Conservation (phyloP, 176 grass and related monocot species). For the Tillandsia leiboldiana region DNA sequence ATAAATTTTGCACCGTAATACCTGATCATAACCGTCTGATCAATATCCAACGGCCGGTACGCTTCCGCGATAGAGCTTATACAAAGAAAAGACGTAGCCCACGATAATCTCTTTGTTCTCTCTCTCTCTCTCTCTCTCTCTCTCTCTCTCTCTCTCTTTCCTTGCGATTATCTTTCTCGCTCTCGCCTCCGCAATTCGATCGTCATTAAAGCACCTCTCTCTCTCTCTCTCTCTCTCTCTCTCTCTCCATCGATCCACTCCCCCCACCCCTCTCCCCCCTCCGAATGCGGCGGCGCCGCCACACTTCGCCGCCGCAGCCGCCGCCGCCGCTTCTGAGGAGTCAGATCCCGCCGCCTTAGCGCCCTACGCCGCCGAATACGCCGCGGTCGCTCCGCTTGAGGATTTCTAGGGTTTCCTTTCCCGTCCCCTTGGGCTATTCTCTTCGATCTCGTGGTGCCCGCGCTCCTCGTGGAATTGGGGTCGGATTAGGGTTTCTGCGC, state of each 20-base stretch:
- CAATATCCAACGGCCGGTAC: not conserved
- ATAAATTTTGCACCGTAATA: no score
- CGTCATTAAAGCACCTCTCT: not conserved
- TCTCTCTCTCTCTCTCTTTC: not conserved
- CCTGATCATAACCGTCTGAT: not conserved
- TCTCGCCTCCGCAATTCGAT: conserved; percentile 1
- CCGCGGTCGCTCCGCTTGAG: not conserved
- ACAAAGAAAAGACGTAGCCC: not conserved
- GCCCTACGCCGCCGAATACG: not conserved
- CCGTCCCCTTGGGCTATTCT: not conserved
- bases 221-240: not conserved
- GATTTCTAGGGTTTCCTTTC: conserved; percentile 1
- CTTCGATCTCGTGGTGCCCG: not conserved
- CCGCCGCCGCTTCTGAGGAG: not conserved
- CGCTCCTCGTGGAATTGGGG: conserved; percentile 16
- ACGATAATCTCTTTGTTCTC: not conserved
- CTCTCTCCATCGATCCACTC: not conserved
- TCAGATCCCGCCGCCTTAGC: not conserved
- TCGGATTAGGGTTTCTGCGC: conserved; percentile 44
- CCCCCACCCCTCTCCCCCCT: not conserved
- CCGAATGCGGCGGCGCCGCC: not conserved
- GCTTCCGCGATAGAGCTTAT: not conserved
- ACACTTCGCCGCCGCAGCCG: not conserved
- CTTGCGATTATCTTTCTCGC: not conserved
- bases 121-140: not conserved